A percentile compares a stretch with the other conserved stretches of the same genome.
Evolutionary conservation across 202 grass and related monocot genomes (phyloP).

Genomic region (Panicum virgatum): DNA sequence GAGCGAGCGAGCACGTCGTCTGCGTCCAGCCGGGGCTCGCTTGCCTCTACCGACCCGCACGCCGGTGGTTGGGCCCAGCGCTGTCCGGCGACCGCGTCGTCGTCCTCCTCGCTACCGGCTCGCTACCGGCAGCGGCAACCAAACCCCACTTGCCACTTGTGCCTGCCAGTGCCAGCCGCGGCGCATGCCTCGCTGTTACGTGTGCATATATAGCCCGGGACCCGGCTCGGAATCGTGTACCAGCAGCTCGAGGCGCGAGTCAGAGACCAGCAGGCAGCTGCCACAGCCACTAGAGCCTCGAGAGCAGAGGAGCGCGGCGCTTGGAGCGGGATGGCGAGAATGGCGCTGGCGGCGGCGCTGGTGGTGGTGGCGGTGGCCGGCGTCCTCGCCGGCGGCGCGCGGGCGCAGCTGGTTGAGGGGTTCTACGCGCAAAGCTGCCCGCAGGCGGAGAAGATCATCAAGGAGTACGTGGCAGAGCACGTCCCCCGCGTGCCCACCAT

Average conservation of each 20-base stretch:
- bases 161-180: too few relatives aligned
- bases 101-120: not conserved
- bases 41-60: not conserved
- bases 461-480: slow-evolving; percentile 59
- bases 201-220: slow-evolving; percentile 5
- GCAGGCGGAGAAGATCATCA: slow-evolving; percentile 69
- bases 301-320: not conserved
- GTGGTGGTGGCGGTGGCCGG: not conserved
- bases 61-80: not conserved
- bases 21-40: not conserved
- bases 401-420: slow-evolving; percentile 47
- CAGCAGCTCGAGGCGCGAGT: not conserved
- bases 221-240: not conserved
- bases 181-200: not conserved
- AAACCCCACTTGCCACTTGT: slow-evolving; percentile 1
- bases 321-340: not conserved
- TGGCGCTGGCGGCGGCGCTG: not conserved
- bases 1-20: not conserved
- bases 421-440: slow-evolving; percentile 80
- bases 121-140: not conserved
- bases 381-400: slow-evolving; percentile 14
- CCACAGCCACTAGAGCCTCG: not conserved
- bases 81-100: slow-evolving; percentile 4
- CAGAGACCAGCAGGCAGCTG: not conserved
- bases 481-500: slow-evolving; percentile 62